Conservation (phyloP, 306 rosid genomes). For the Pyrus communis region DNA sequence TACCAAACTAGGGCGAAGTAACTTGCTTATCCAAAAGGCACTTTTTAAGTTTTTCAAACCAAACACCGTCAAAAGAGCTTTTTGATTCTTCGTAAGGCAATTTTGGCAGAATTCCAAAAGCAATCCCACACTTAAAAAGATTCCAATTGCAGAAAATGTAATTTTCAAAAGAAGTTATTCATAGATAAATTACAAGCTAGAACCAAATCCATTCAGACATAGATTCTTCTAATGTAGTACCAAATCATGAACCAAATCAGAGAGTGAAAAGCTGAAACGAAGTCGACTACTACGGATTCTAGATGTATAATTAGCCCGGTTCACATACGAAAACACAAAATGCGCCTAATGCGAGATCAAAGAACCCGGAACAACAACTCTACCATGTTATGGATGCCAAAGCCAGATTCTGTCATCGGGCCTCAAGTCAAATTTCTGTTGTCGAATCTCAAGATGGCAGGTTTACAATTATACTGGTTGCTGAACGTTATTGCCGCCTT, state of each 20-base stretch:
- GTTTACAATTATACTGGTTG: background rate
- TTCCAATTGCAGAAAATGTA: background rate
- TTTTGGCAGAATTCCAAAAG: background rate
- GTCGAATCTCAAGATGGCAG: background rate
- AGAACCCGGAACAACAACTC: background rate
- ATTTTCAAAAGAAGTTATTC: background rate
- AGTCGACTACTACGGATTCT: background rate
- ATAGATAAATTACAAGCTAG: background rate
- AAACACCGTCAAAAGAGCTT: background rate
- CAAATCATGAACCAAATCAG: background rate
- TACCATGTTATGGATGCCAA: constrained; percentile 4
- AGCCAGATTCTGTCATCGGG: background rate
- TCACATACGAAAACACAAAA: constrained; percentile 2
- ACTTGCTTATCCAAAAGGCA: no score
- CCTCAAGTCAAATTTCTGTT: constrained; percentile 5
- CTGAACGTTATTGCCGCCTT: constrained; percentile 30
- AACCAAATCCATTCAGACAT: background rate
- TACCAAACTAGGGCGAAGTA: background rate
- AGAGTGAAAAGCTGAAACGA: background rate
- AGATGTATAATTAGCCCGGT: constrained; percentile 1
- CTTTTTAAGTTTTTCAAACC: no score
- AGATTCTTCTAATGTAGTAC: background rate
- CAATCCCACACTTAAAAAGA: background rate
- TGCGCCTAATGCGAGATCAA: constrained; percentile 6
- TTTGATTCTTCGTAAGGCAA: no score